phyloP scores from a whole-genome alignment of 2,329 filamentous ascomycete species.

The Aspergillus tamarii region DNA sequence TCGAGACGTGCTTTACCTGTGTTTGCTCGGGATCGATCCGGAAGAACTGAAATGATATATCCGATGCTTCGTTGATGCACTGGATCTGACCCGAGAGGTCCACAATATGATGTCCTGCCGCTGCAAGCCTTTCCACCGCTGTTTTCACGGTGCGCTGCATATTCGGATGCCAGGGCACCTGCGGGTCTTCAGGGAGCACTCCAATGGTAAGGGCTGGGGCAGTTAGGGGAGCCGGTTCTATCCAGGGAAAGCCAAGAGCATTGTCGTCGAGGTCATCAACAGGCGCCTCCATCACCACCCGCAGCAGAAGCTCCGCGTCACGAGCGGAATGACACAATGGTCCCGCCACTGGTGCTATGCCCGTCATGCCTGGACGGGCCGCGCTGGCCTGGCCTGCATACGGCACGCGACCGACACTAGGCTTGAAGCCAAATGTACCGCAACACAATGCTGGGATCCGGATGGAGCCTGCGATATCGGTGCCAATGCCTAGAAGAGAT shows the following conservation, averaged over 20 bases:
- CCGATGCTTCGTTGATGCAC: conserved; percentile 10
- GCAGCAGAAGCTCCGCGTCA: conserved; percentile 21
- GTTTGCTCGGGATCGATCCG: conserved; percentile 10
- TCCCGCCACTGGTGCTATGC: conserved; percentile 25
- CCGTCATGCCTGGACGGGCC: conserved; percentile 18
- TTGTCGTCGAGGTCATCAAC: conserved; percentile 20
- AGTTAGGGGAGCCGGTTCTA: conserved; percentile 3
- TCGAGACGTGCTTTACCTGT: not conserved
- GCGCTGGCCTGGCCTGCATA: conserved; percentile 50
- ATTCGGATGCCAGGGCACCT: conserved; percentile 25
- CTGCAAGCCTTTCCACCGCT: conserved; percentile 20
- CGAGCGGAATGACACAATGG: conserved; percentile 23
- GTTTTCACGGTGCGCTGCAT: conserved; percentile 22
- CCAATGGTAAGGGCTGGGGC: conserved; percentile 19
- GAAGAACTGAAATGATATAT: conserved; percentile 25
- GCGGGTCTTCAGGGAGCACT: conserved; percentile 25
- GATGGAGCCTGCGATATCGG: conserved; percentile 57
- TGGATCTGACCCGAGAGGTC: conserved; percentile 17
- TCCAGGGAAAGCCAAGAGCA: conserved; percentile 18
- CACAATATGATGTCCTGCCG: conserved; percentile 25
- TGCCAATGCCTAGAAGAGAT: conserved; percentile 61
- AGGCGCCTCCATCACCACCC: conserved; percentile 4
- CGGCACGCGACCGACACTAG: conserved; percentile 47
- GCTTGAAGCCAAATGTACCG: conserved; percentile 53
- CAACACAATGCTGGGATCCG: conserved; percentile 53